These are phyloP conservation scores for Hypomontagnella submonticulosa DNA, from an alignment of 495 filamentous ascomycete genomes.

Conservation along the genomic window DNA sequence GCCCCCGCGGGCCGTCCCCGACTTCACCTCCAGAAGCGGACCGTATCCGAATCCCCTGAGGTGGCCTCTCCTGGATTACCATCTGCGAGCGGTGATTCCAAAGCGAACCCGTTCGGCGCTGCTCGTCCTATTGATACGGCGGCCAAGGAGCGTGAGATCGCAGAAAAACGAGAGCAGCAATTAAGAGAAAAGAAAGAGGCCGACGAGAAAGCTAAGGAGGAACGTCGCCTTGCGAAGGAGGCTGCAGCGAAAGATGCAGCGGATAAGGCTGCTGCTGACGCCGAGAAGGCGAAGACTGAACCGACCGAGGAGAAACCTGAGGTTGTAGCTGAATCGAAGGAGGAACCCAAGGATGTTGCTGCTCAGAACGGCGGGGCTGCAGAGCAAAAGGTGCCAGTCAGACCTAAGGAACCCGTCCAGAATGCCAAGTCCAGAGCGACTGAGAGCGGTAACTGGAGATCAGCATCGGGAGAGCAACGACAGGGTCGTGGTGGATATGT, in stretches of 20 bases:
- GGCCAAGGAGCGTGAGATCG: conserved; percentile 85
- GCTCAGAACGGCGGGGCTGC: conserved; percentile 40
- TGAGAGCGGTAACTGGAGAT: conserved; percentile 65
- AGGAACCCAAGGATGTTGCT: conserved; percentile 42
- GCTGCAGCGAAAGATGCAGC: conserved; percentile 68
- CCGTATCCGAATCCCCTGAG: conserved; percentile 76
- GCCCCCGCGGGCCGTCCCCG: conserved; percentile 73
- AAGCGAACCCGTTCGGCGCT: conserved; percentile 91
- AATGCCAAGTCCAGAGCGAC: conserved; percentile 54
- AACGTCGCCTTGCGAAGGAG: conserved; percentile 74
- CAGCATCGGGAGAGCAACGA: conserved; percentile 55
- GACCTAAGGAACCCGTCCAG: conserved; percentile 35
- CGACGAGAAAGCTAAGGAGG: conserved; percentile 85
- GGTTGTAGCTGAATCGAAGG: conserved; percentile 37
- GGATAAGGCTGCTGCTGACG: conserved; percentile 64
- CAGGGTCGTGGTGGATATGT: conserved; percentile 54
- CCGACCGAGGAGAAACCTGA: conserved; percentile 42
- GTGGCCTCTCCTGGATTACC: conserved; percentile 60
- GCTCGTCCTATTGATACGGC: conserved; percentile 91
- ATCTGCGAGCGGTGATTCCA: conserved; percentile 67
- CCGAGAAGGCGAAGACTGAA: conserved; percentile 57
- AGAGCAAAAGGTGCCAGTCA: conserved; percentile 50
- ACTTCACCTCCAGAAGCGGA: conserved; percentile 87
- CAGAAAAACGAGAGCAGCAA: conserved; percentile 81
- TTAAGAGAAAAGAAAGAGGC: conserved; percentile 85